Evolutionary conservation across 306 rosid genomes (phyloP).

Genomic region (Rubus parviflorus): DNA sequence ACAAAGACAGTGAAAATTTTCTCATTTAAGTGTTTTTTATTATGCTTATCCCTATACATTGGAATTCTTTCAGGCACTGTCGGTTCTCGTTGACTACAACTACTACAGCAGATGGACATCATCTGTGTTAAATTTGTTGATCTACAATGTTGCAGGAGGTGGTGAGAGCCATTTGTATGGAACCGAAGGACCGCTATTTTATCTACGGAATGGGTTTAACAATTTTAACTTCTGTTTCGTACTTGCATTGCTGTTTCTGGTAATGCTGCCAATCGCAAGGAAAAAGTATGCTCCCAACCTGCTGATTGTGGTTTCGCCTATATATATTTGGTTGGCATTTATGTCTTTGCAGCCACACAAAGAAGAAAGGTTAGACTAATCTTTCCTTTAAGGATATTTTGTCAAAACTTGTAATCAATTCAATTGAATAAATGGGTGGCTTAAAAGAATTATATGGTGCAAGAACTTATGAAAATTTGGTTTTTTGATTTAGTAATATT

Average conservation of each 20-base stretch:
- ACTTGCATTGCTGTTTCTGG: conserved; percentile 85
- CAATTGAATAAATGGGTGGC: background rate
- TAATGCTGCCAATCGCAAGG: conserved; percentile 63
- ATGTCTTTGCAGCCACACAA: conserved; percentile 98
- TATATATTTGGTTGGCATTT: conserved; percentile 86
- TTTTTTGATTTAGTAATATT: background rate
- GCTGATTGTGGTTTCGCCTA: conserved; percentile 79
- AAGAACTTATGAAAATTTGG: background rate
- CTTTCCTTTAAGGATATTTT: background rate
- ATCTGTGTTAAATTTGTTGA: conserved; percentile 76
- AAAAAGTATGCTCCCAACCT: conserved; percentile 76
- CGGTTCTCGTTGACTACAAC: conserved; percentile 57
- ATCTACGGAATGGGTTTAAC: conserved; percentile 92
- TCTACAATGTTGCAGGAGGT: conserved; percentile 88
- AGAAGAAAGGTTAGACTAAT: conserved; percentile 76
- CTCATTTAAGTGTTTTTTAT: conserved; percentile 6
- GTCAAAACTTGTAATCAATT: background rate
- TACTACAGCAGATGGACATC: conserved; percentile 91
- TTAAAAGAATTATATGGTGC: background rate
- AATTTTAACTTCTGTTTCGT: conserved; percentile 82
- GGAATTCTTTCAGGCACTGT: conserved; percentile 54
- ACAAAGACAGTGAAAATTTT: background rate
- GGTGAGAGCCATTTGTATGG: conserved; percentile 97
- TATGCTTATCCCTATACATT: conserved; percentile 14
- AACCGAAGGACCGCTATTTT: conserved; percentile 77